Evolutionary conservation across 2,329 filamentous ascomycete genomes (phyloP).

Genomic region (Calonectria henricotiae): DNA sequence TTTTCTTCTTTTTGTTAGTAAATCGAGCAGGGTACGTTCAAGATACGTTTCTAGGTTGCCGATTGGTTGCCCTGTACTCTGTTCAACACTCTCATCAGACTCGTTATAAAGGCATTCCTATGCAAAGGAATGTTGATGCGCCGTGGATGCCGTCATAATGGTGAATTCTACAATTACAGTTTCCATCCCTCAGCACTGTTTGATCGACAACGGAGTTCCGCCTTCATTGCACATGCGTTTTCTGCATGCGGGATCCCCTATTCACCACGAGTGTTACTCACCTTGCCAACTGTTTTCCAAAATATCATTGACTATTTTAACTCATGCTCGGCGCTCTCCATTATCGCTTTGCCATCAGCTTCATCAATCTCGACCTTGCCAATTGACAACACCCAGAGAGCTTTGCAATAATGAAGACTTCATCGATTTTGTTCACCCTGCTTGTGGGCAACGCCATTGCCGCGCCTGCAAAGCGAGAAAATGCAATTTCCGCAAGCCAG

Average conservation of each 20-base stretch:
- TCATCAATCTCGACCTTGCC: background rate
- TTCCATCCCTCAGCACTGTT: conserved; percentile 11
- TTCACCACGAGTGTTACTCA: background rate
- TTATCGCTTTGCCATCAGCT: background rate
- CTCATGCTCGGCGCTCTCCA: background rate
- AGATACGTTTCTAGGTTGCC: background rate
- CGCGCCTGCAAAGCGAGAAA: background rate
- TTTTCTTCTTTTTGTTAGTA: background rate
- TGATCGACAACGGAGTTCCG: conserved; percentile 7
- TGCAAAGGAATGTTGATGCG: background rate
- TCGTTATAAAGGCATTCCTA: background rate
- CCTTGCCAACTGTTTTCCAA: background rate
- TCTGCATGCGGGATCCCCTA: background rate
- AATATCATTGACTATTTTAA: conserved; percentile 1
- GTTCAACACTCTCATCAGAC: too few relatives aligned
- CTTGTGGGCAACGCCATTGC: background rate
- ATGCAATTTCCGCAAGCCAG: background rate
- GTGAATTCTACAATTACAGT: background rate
- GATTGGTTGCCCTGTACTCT: too few relatives aligned
- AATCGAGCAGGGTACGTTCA: too few relatives aligned
- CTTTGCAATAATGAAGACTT: background rate
- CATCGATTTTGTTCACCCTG: background rate
- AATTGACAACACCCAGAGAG: background rate
- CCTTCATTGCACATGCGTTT: too few relatives aligned
- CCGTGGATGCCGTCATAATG: conserved; percentile 8